phyloP scores from a whole-genome alignment of 352 stramenopile species.

The Phytopythium chamaehyphon region DNA sequence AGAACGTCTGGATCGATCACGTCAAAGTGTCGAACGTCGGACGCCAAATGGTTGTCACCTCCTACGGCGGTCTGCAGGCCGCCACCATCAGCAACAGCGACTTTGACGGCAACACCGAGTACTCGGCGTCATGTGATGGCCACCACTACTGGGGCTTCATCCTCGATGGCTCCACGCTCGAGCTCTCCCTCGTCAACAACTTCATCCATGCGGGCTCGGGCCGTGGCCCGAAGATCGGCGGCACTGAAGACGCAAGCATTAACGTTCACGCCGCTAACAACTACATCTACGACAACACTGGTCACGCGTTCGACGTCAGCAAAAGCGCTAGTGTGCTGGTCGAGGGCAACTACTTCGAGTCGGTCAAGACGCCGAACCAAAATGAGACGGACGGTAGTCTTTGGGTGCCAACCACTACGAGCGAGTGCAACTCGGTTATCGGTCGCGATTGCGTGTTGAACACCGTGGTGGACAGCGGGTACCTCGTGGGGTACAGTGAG shows the following conservation, averaged over 20 bases:
- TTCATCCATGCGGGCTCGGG: conserved; percentile 26
- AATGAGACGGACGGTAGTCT: conserved; percentile 16
- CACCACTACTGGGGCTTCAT: conserved; percentile 42
- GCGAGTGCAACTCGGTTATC: conserved; percentile 11
- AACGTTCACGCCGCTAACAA: conserved; percentile 29
- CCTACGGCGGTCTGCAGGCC: conserved; percentile 22
- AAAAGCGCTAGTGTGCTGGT: conserved; percentile 14
- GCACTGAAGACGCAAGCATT: conserved; percentile 14
- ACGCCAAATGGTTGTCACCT: conserved; percentile 32
- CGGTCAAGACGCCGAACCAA: conserved; percentile 16
- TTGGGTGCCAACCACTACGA: conserved; percentile 12
- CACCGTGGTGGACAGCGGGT: conserved; percentile 12
- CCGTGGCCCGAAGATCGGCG: conserved; percentile 31
- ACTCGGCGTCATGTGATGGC: conserved; percentile 26
- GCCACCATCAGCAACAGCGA: conserved; percentile 39
- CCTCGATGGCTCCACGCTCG: conserved; percentile 12
- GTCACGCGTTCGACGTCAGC: conserved; percentile 14
- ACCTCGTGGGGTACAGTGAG: conserved; percentile 13
- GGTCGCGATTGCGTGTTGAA: conserved; percentile 18
- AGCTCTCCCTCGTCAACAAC: conserved; percentile 34
- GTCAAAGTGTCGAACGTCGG: conserved; percentile 25
- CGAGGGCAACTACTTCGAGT: conserved; percentile 20
- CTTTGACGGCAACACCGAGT: conserved; percentile 26
- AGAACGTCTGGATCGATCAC: conserved; percentile 32
- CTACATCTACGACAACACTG: conserved; percentile 17